These are phyloP conservation scores for Sapria himalayana DNA, from an alignment of 345 rosid genomes.

Conservation along the genomic window DNA sequence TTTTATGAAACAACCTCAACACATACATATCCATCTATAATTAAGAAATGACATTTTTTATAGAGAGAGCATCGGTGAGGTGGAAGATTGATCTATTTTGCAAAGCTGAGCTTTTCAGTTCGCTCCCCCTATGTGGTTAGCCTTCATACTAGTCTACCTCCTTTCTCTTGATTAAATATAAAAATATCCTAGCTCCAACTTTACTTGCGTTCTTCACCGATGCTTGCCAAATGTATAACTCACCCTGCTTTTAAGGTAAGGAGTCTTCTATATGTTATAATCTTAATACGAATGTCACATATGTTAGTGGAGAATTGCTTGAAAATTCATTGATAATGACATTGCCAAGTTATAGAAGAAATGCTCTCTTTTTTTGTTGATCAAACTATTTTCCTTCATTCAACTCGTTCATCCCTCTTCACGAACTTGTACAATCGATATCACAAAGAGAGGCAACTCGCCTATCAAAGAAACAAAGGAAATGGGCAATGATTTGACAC, in stretches of 20 bases:
- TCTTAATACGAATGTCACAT: too few species aligned
- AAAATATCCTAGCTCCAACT: conserved; percentile 3
- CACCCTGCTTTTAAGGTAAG: background rate
- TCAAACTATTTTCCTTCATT: conserved; percentile 4
- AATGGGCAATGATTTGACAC: too few species aligned
- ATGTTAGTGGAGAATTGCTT: too few species aligned
- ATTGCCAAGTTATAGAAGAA: background rate
- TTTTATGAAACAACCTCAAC: too few species aligned
- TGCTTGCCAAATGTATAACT: conserved; percentile 3
- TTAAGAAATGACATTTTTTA: too few species aligned
- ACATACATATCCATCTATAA: too few species aligned
- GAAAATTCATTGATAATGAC: background rate
- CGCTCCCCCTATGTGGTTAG: too few species aligned
- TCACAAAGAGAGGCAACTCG: conserved; percentile 5
- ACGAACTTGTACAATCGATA: conserved; percentile 9
- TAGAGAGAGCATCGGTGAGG: too few species aligned
- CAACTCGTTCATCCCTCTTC: conserved; percentile 8
- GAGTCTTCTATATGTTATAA: background rate
- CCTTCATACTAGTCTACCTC: background rate
- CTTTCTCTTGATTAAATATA: conserved; percentile 6
- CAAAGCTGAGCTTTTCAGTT: too few species aligned
- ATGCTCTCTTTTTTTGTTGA: background rate
- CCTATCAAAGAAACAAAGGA: too few species aligned
- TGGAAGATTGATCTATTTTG: too few species aligned
- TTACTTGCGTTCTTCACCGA: conserved; percentile 3